A percentile compares a stretch with the other conserved stretches of the same genome.
These are phyloP conservation scores for Lachancea thermotolerans DNA, from an alignment of 805 yeast genomes.

Conservation along the genomic window DNA sequence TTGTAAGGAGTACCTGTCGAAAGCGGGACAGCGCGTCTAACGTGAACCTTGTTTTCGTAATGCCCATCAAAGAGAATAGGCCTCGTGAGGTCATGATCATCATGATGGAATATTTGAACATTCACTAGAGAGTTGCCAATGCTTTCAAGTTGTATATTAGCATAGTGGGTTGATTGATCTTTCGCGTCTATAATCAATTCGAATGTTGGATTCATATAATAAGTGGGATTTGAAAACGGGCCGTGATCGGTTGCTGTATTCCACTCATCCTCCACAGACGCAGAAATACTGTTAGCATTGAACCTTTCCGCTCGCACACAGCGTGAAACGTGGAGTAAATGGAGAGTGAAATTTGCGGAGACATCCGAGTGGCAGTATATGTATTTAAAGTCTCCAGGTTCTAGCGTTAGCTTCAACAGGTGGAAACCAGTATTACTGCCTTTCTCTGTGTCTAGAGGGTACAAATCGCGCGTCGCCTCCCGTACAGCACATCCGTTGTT, in stretches of 20 bases:
- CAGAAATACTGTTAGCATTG: not conserved
- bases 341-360: conserved; percentile 19
- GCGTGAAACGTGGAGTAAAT: conserved; percentile 13
- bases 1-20: conserved; percentile 18
- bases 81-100: conserved; percentile 16
- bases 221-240: conserved; percentile 7
- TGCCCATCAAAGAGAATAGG: conserved; percentile 18
- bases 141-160: conserved; percentile 16
- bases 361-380: conserved; percentile 23
- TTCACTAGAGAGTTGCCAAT: conserved; percentile 10
- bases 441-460: not conserved
- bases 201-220: conserved; percentile 22
- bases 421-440: conserved; percentile 17
- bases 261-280: conserved; percentile 7
- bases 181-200: conserved; percentile 12
- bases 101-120: conserved; percentile 17
- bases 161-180: conserved; percentile 9
- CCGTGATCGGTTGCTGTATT: conserved; percentile 4
- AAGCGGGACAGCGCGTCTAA: conserved; percentile 12
- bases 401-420: conserved; percentile 5
- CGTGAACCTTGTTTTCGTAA: conserved; percentile 11
- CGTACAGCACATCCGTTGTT: conserved; percentile 17
- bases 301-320: not conserved
- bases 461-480: conserved; percentile 12
- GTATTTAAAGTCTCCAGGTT: conserved; percentile 3